Base-by-base conservation (phyloP, 108 stramenopile species). In the Poteriospumella lacustris region DNA sequence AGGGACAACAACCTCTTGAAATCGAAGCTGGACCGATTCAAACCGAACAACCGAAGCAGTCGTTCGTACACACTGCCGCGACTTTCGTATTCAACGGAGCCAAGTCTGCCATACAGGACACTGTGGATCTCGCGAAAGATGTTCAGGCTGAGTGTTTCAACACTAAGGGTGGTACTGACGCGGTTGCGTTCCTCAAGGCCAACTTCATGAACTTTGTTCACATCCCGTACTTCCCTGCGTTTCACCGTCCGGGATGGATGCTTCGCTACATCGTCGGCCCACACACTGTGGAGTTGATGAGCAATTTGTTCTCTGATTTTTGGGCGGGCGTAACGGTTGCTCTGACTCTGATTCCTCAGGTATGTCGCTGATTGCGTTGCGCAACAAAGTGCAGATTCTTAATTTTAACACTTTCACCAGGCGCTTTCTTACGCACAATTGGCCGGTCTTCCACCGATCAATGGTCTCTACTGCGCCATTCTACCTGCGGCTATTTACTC, bases 381-480 rank as follows among this genome's bases (percentile, higher is more conserved):
- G 9, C 36, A 3, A 5, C 15, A 34, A 9, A 9, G 33, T 31
- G 5, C 31, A 3, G 28, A 34, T 5, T 34, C 31, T 64, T 12
- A 64, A 64, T 31, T 3, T 5, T 31, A 33, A 34, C 3, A 34
- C 47, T 64, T 95, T 39, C 92, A 92, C 2, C 91, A 93, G 84
- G 86, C 86, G 41, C 91, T 95, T 90, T 82, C 85, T 43, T 94
- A 96, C 85, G 92, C 93, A 44, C 84, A 89, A 59, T 67, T 96
- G 9, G 95, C 95, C 42, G 88, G 89, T 26, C 69, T 96, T 24
- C 91, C 91, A 1, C 87, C 91, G 0, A 85, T 91, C 47, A 93
- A 90, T 82, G 95, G 95, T 31, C 80, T 96, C 43, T 94, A 94
- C 86, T 83, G 90, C 0, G 79, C 89, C 3, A 59, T 93, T 39